Evolutionary conservation across 1,284 basidiomycete genomes (phyloP).

Genomic region (Malassezia cuniculi): DNA sequence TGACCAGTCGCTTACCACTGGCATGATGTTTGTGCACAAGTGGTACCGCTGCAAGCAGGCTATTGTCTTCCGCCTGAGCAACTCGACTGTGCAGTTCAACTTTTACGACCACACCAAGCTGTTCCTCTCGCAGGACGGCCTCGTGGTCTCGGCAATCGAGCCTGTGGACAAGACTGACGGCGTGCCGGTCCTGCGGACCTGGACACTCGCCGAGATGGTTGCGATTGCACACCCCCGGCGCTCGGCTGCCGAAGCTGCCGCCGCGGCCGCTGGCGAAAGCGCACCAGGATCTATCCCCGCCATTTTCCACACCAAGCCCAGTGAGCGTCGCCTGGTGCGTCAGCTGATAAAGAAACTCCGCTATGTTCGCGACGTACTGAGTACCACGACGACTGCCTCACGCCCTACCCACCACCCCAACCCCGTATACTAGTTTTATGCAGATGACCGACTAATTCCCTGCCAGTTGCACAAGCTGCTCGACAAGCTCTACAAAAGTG

Average conservation of each 20-base stretch:
- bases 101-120: slow-evolving; percentile 96
- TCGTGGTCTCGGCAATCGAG: slow-evolving; percentile 65
- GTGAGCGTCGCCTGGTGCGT: slow-evolving; percentile 20
- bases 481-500: slow-evolving; percentile 25
- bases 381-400: slow-evolving; percentile 10
- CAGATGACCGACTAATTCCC: not conserved
- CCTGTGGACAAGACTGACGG: slow-evolving; percentile 52
- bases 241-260: slow-evolving; percentile 20
- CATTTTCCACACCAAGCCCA: slow-evolving; percentile 17
- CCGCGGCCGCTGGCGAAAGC: not conserved
- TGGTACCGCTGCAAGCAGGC: slow-evolving; percentile 93
- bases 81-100: slow-evolving; percentile 93
- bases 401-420: not conserved
- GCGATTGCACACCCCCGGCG: slow-evolving; percentile 48
- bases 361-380: slow-evolving; percentile 20
- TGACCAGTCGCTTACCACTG: slow-evolving; percentile 57
- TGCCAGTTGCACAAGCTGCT: slow-evolving; percentile 18
- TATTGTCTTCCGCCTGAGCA: slow-evolving; percentile 88
- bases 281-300: slow-evolving; percentile 3
- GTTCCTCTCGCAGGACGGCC: slow-evolving; percentile 66
- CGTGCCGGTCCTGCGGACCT: slow-evolving; percentile 63
- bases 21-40: slow-evolving; percentile 88
- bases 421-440: not conserved
- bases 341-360: slow-evolving; percentile 20
- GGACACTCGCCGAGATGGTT: slow-evolving; percentile 64